Percentiles rank a stretch among this genome's conserved stretches.
phyloP scores from a whole-genome alignment of 495 filamentous ascomycete genomes.

The Cercophora sp. region DNA sequence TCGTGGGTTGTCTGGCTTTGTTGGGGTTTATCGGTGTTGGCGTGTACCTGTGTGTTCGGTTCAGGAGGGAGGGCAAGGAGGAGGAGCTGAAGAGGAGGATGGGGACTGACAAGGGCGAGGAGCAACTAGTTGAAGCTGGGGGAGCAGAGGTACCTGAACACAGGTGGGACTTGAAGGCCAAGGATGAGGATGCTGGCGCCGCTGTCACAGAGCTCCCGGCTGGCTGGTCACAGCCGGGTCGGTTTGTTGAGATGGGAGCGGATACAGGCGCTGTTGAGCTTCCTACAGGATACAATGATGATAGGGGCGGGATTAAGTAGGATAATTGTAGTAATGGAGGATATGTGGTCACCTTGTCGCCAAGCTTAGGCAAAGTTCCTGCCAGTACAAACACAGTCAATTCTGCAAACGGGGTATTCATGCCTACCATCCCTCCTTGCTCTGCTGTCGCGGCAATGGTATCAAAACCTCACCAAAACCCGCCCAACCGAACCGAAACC shows the following conservation, averaged over 20 bases:
- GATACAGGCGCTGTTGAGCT: not conserved
- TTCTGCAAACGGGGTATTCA: too few relatives aligned
- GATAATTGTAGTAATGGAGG: too few relatives aligned
- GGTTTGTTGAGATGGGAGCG: conserved; percentile 2
- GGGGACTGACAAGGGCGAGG: not conserved
- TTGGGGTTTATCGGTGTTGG: not conserved
- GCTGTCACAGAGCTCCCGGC: conserved; percentile 1
- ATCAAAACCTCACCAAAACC: too few relatives aligned
- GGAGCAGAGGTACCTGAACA: not conserved
- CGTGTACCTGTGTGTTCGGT: not conserved
- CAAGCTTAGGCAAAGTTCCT: too few relatives aligned
- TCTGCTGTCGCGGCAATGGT: too few relatives aligned
- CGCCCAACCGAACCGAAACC: too few relatives aligned
- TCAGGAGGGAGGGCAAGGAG: not conserved
- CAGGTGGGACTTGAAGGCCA: too few relatives aligned
- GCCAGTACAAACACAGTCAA: too few relatives aligned
- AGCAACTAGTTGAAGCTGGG: not conserved
- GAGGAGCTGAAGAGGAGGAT: not conserved
- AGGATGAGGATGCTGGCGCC: not conserved
- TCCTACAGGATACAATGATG: not conserved
- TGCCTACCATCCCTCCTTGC: too few relatives aligned
- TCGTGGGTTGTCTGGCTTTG: not conserved
- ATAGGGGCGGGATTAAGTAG: too few relatives aligned
- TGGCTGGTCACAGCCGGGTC: not conserved
- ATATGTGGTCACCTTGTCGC: too few relatives aligned